Base-by-base conservation (phyloP, 345 rosid species). In the Eucalyptus grandis region DNA sequence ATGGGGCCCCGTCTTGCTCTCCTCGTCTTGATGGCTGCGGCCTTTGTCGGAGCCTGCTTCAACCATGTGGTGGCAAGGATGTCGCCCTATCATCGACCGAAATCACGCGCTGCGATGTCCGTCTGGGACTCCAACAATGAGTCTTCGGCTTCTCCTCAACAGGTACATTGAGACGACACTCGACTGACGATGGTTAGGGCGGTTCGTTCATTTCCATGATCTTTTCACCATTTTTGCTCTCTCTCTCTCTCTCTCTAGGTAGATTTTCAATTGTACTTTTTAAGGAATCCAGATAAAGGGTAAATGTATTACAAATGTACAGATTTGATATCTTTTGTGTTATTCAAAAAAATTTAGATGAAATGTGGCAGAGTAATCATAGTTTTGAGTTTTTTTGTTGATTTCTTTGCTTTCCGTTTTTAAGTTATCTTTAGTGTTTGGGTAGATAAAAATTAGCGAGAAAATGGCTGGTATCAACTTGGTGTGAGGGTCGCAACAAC, bases 41-140 rank as follows among this genome's bases (percentile, higher is more conserved):
- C 90, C 49, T 10, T 90, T 2, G 82, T 83, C 83, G 87, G 82
- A 56, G 22, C 87, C 82, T 53, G 89, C 65, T 72, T 72, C 44
- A 10, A 72, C 44, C 13, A 5, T 37, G 82, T 22, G 26, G 82
- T 40, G 7, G 81, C 82, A 6, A 80, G 80, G 53, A 94, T 81
- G 22, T 53, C 86, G 17, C 87, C 93, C 27, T 95, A 94, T 88
- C 89, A 90, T 62, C 94, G 97, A 67, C 96, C 95, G 11, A 92
- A 51, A 17, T 17, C 94, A 16, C 92, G 96, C 27, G 80, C 90
- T 34, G 58, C 43, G 49, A 8, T 94, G 51, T 90, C 34, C 88
- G 86, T 93, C 2, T 83, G 22, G 65, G 89, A 72, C 6, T 43
- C 90, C 14, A 34, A 62, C n/a, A 82, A 89, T 27, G 43, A 86